Evolutionary conservation across 495 filamentous ascomycete species (phyloP), one percentile per base, ranked within the genome.

Genomic region (Aspergillus heteromorphus): DNA sequence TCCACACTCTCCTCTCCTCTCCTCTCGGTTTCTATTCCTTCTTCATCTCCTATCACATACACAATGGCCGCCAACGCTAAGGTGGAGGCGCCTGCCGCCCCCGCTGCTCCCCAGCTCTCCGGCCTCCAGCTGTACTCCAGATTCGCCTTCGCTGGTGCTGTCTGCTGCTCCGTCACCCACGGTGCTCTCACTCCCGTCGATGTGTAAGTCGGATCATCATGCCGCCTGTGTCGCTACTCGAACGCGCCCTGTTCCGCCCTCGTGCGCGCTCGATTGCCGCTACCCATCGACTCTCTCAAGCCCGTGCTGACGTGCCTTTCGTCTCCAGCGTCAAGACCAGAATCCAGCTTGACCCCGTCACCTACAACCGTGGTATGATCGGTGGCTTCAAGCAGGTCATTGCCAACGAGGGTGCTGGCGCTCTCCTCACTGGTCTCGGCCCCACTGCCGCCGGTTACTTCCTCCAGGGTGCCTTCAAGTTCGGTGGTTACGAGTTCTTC

Each of bases 161-260:
- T 95, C 76, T 96, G 91, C 85, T 96, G 91, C 73, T 89, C 88
- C 65, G 79, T 96, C 75, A 96, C 91, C 62, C 91, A 96, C 79
- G 91, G 91, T 65, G 84, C 81, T 65, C 81, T 95, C 69, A 96
- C 91, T 52, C 91, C 91, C 62, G 88, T 96, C 66, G 91, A 96
- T 86, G 91, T 96, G 91, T 96, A 90, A 78, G 91, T 86, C 53
- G 21, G 43, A 61, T 13, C 40, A 61, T 13, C 40, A 47, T 25
- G 30, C 53, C 23, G 49, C 25, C 45, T 42, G 10, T 18, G 10
- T 40, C 34, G 43, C 19, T 13, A 10, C 23, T 31, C 18, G 29
- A 58, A 59, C 36, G 50, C 57, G 60, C 56, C 17, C 25, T 45
- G 19, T 53, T 50, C 61, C 54, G 57, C 30, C 30, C 29, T 20